Evolutionary conservation across 2,329 filamentous ascomycete genomes (phyloP).

Genomic region (Talaromyces sp.): DNA sequence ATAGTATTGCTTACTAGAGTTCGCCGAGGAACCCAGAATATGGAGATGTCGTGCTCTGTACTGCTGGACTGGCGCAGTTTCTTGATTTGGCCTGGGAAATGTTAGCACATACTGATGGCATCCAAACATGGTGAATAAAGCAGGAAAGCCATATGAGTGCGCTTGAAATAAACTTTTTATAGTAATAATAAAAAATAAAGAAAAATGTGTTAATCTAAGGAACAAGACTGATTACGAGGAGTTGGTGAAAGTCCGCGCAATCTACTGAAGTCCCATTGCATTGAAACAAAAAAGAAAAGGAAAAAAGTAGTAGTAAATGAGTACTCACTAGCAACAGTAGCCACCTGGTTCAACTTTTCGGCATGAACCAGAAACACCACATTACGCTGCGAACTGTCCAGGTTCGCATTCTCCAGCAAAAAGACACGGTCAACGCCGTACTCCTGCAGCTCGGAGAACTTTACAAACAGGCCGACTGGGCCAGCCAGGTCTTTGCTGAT

Average conservation of each 20-base stretch:
- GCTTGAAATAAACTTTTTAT: conserved; percentile 20
- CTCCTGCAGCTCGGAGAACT: conserved; percentile 91
- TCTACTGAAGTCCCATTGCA: conserved; percentile 53
- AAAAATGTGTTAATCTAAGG: conserved; percentile 43
- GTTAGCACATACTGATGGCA: conserved; percentile 59
- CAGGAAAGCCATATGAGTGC: conserved; percentile 39
- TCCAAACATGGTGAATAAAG: conserved; percentile 33
- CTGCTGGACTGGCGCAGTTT: conserved; percentile 81
- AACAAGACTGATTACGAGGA: conserved; percentile 56
- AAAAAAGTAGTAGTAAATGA: conserved; percentile 7
- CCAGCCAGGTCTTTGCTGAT: conserved; percentile 88
- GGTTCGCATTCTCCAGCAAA: conserved; percentile 91
- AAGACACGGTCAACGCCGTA: conserved; percentile 98
- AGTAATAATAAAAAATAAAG: not conserved
- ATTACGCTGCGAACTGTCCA: conserved; percentile 90
- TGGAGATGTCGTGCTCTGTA: conserved; percentile 90
- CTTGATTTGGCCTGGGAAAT: conserved; percentile 75
- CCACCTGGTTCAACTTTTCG: conserved; percentile 79
- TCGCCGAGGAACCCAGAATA: conserved; percentile 92
- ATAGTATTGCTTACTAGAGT: conserved; percentile 88
- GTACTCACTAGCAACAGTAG: conserved; percentile 78
- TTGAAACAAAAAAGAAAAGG: conserved; percentile 1
- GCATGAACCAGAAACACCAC: conserved; percentile 89
- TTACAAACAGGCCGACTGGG: conserved; percentile 84
- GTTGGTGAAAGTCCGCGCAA: conserved; percentile 50